Conservation (phyloP, 257 asterid species). For the Ophiorrhiza pumila region DNA sequence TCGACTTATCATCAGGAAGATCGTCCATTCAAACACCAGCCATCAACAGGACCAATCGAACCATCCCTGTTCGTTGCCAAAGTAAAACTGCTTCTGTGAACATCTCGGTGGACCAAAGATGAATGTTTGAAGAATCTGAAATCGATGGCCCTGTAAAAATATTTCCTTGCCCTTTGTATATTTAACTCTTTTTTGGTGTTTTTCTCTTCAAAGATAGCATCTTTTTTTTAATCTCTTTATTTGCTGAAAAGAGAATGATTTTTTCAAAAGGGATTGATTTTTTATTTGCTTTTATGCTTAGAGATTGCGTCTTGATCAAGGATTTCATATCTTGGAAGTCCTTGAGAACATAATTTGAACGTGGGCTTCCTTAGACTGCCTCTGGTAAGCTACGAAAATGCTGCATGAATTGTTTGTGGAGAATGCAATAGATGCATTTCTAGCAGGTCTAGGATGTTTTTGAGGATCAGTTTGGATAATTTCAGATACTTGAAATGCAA, state of each 20-base stretch:
- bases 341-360: background rate
- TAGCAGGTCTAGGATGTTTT: background rate
- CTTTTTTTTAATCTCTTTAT: background rate
- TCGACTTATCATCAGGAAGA: slow-evolving; percentile 37
- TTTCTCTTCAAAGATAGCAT: background rate
- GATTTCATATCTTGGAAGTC: background rate
- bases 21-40: slow-evolving; percentile 23
- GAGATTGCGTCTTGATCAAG: background rate
- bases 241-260: background rate
- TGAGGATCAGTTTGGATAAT: background rate
- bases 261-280: background rate
- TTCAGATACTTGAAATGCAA: background rate
- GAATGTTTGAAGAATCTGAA: slow-evolving; percentile 77
- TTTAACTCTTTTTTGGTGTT: background rate
- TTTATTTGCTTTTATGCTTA: background rate
- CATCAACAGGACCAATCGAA: slow-evolving; percentile 17
- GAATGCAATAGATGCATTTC: background rate
- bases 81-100: slow-evolving; percentile 40
- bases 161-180: background rate
- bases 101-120: slow-evolving; percentile 62
- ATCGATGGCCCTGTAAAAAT: slow-evolving; percentile 62
- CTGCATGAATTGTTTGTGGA: background rate
- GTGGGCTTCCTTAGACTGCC: background rate
- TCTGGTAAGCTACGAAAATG: background rate
- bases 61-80: slow-evolving; percentile 49